phyloP scores from a whole-genome alignment of 768 basidiomycete genomes.

The Cystofilobasidium bisporidii region DNA sequence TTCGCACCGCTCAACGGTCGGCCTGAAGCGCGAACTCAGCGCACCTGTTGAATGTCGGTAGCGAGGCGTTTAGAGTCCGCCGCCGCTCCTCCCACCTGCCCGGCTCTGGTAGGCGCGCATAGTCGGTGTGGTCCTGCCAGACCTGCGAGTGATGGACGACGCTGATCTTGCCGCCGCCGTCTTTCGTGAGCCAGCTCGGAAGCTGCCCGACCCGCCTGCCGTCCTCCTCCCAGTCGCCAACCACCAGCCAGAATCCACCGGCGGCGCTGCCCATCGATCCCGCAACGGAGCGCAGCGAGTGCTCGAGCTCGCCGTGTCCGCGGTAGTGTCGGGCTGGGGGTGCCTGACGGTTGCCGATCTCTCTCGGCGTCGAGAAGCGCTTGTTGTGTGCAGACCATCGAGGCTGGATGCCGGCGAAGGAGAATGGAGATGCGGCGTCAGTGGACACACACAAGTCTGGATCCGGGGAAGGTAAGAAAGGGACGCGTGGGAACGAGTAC shows the following conservation, averaged over 20 bases:
- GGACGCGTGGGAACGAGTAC: too few relatives aligned
- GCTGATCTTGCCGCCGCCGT: not conserved
- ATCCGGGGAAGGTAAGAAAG: not conserved
- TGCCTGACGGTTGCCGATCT: not conserved
- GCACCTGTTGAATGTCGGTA: slow-evolving; percentile 8
- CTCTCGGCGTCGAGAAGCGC: not conserved
- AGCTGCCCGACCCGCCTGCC: not conserved
- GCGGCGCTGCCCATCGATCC: not conserved
- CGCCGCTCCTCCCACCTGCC: not conserved
- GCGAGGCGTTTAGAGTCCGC: not conserved
- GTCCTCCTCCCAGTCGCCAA: not conserved
- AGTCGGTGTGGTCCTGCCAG: not conserved
- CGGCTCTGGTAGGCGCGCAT: not conserved
- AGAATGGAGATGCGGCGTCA: not conserved
- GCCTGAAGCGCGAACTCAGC: too few relatives aligned
- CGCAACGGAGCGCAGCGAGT: not conserved
- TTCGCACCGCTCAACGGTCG: too few relatives aligned
- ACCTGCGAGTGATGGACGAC: slow-evolving; percentile 3
- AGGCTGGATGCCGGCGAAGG: not conserved
- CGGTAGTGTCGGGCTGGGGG: not conserved
- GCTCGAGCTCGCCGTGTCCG: not conserved
- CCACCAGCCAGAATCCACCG: not conserved
- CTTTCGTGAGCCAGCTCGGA: not conserved
- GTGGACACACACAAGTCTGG: too few relatives aligned
- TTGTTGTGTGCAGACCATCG: not conserved